Evolutionary conservation across 495 filamentous ascomycete genomes (phyloP), one percentile per base, ranked within the genome.

Genomic region (Cairneyella variabilis): DNA sequence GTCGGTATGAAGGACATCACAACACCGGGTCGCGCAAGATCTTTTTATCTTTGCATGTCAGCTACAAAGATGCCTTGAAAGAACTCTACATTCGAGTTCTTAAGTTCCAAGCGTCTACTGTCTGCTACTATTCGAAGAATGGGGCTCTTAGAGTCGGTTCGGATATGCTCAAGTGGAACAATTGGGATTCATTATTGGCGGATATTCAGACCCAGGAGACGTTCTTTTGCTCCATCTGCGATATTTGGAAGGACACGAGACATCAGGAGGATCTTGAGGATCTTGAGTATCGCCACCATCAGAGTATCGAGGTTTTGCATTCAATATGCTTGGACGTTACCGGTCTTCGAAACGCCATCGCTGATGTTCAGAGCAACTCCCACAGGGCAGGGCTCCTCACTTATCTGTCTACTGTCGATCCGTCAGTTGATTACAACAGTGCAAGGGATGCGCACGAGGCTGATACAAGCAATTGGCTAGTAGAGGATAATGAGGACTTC

Each of bases 401-500:
- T 1, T 70, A 64, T 65, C 43, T 68, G 2, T 53, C 40, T 3
- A 40, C 48, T 12, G 45, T 57, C 3, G 63, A 66, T 48, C 27
- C 64, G 8, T 67, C 61, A 3, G 18, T 53, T 25, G 53, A 64
- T 47, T 44, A 61, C 49, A 61, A 60, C 27, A 32, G 47, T 25
- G 49, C 63, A 25, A 6, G 46, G 7, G 16, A 44, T 3, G 32
- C 45, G n/a, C 60, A 42, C 18, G 12, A 54, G 17, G 14, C 25
- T 4, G 34, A 30, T 3, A 68, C 69, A 7, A 66, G 67, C 2
- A 25, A 46, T 11, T 72, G 69, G 69, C 49, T 72, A 0, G 27
- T 71, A 11, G 28, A 41, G 16, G 18, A 62, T 3, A 59, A 48
- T 26, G 41, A 50, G 5, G 12, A n/a, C 8, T 69, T 66, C 23